phyloP scores from a whole-genome alignment of 768 basidiomycete species.

The Agaricus sinodeliciosus region DNA sequence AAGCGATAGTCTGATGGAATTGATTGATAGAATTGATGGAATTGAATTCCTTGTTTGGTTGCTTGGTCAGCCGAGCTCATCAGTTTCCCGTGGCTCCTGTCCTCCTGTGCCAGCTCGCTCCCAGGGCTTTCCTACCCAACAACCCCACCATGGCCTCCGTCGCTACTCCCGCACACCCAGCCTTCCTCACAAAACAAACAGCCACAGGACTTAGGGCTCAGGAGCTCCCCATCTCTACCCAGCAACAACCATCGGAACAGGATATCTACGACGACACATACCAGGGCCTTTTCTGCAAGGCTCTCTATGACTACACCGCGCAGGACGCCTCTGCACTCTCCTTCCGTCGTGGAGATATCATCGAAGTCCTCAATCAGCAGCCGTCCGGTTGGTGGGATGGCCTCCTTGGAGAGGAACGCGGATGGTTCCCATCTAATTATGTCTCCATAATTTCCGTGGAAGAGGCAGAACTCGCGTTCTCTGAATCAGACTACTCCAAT shows the following conservation, averaged over 20 bases:
- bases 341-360: constrained; percentile 82
- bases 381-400: constrained; percentile 99
- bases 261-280: constrained; percentile 41
- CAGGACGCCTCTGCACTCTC: constrained; percentile 84
- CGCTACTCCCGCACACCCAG: constrained; percentile 1
- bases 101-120: constrained; percentile 2
- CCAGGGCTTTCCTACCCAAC: background rate
- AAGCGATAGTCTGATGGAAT: constrained; percentile 36
- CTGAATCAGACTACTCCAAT: constrained; percentile 41
- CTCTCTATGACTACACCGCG: constrained; percentile 88
- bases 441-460: constrained; percentile 73
- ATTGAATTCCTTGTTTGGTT: constrained; percentile 3
- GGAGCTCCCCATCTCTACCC: constrained; percentile 14
- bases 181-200: background rate
- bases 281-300: constrained; percentile 81
- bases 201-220: background rate
- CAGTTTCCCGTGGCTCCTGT: constrained; percentile 5
- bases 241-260: constrained; percentile 15
- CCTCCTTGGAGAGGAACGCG: constrained; percentile 79
- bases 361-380: constrained; percentile 87
- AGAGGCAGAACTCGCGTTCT: constrained; percentile 66
- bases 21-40: background rate
- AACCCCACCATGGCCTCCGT: constrained; percentile 3
- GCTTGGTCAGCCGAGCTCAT: constrained; percentile 7
- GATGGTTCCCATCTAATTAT: constrained; percentile 98